phyloP scores from a whole-genome alignment of 73 alveolate species.

The Stentor coeruleus region DNA sequence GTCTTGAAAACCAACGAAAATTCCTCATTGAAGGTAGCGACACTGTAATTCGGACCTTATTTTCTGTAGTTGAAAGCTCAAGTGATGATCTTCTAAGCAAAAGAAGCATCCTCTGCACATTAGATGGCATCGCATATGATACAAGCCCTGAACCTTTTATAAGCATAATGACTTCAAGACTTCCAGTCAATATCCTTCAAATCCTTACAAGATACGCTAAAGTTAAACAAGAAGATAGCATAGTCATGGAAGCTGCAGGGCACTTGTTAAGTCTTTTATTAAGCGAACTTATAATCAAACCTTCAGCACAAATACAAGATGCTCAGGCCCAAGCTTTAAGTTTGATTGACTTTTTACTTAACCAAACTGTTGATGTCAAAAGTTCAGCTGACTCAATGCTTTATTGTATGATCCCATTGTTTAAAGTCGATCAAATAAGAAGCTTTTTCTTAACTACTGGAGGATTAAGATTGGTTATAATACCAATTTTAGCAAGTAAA shows the following conservation, averaged over 20 bases:
- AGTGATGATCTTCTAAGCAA: not conserved
- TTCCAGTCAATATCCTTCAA: not conserved
- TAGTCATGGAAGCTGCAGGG: not conserved
- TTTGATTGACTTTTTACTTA: conserved; percentile 8
- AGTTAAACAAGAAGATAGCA: not conserved
- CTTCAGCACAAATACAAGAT: not conserved
- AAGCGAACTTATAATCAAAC: not conserved
- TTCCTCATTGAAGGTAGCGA: not conserved
- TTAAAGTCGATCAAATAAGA: not conserved
- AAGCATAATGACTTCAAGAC: not conserved
- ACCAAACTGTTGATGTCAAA: not conserved
- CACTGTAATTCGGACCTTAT: not conserved
- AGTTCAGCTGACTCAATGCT: not conserved
- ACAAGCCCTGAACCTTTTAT: not conserved
- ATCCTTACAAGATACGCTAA: not conserved
- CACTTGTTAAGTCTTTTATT: not conserved
- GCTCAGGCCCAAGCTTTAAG: not conserved
- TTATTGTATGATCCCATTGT: conserved; percentile 1
- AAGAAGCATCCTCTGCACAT: not conserved
- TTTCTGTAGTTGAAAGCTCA: not conserved
- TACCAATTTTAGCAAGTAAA: not conserved
- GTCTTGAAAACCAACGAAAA: conserved; percentile 6
- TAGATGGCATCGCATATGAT: conserved; percentile 2
- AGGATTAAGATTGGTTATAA: not conserved
- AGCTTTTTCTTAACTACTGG: conserved; percentile 13